Conservation (phyloP, 1,139 yeast species). For the Hemisphaericaspora lyxosophila region DNA sequence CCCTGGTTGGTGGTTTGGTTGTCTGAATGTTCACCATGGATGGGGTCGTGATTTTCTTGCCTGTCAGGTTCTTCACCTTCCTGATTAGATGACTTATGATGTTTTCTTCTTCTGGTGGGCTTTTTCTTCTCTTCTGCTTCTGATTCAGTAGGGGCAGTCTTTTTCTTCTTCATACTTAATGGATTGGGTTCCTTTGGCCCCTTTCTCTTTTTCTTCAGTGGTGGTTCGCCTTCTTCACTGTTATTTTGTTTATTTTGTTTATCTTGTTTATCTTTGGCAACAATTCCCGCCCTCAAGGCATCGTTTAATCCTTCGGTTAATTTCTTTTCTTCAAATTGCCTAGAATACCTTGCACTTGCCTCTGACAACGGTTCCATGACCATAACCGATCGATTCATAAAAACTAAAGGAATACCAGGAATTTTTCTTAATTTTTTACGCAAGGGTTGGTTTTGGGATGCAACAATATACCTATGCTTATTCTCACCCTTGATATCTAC, state of each 20-base stretch:
- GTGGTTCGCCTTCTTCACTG: slow-evolving; percentile 17
- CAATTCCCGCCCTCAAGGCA: slow-evolving; percentile 37
- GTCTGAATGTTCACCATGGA: too few species aligned
- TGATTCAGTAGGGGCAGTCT: slow-evolving; percentile 22
- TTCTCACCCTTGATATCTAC: slow-evolving; percentile 72
- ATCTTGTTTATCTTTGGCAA: slow-evolving; percentile 21
- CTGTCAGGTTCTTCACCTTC: slow-evolving; percentile 6
- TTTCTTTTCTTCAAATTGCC: slow-evolving; percentile 60
- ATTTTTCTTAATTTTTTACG: slow-evolving; percentile 66
- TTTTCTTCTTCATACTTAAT: slow-evolving; percentile 72
- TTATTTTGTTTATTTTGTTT: slow-evolving; percentile 17
- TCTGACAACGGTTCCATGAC: slow-evolving; percentile 90
- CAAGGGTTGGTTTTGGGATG: slow-evolving; percentile 72
- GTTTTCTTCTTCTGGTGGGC: slow-evolving; percentile 41
- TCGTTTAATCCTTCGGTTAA: slow-evolving; percentile 76
- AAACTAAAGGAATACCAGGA: slow-evolving; percentile 89
- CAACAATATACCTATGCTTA: slow-evolving; percentile 87
- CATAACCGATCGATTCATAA: slow-evolving; percentile 89
- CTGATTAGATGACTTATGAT: slow-evolving; percentile 14
- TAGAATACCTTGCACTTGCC: slow-evolving; percentile 60
- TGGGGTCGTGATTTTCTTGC: slow-evolving; percentile 8
- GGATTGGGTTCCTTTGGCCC: slow-evolving; percentile 85
- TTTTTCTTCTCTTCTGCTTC: slow-evolving; percentile 11
- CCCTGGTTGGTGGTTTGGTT: too few species aligned
- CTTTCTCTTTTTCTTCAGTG: slow-evolving; percentile 47